Base-by-base conservation (phyloP, 805 yeast genomes). In the Metschnikowia shivogae region DNA sequence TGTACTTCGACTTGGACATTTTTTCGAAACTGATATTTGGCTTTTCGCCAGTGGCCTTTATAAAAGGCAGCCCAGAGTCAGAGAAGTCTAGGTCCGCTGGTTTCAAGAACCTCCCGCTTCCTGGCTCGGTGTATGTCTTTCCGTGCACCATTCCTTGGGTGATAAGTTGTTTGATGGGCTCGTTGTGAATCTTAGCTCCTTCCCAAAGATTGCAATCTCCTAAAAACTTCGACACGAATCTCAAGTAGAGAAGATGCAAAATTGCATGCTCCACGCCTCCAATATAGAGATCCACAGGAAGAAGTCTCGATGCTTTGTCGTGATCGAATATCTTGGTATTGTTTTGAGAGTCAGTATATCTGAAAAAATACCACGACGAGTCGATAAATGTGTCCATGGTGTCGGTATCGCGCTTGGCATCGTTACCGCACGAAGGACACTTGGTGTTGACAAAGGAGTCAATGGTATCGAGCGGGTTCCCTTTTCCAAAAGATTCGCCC, bases 81-180 rank as follows among this genome's bases (percentile, higher is more conserved):
- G 68, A 45, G 3, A 62, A 34, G 33, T 77, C 82, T 10, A 87
- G 61, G 55, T 93, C 97, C 1, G 83, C 81, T 0, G 95, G 92
- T 55, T 81, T 87, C 52, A 93, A 68, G 61, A 85, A 92, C 45
- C 82, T 67, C 0, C 92, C 93, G 27, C 76, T 83, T 0, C 62
- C 64, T 3, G 96, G 93, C 52, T 90, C 84, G 6, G 72, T 69
- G 54, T 62, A 86, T 0, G 99, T 93, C 58, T 79, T 81, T 3
- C 97, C 98, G 49, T 92, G 97, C 3, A 93, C 99, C 99, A 93
- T 93, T 13, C 99, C 99, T 63, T 92, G 98, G 1, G 97, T 90
- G 1, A 92, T 82, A 30, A 93, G 71, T 48, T 77, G 77, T 45
- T 70, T 76, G 58, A 93, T 81, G 1, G 99, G 99, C 59, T 93